Percentiles rank a stretch among this genome's conserved stretches.
Conservation (phyloP, 2,329 filamentous ascomycete genomes). For the Cercospora berteroae region DNA sequence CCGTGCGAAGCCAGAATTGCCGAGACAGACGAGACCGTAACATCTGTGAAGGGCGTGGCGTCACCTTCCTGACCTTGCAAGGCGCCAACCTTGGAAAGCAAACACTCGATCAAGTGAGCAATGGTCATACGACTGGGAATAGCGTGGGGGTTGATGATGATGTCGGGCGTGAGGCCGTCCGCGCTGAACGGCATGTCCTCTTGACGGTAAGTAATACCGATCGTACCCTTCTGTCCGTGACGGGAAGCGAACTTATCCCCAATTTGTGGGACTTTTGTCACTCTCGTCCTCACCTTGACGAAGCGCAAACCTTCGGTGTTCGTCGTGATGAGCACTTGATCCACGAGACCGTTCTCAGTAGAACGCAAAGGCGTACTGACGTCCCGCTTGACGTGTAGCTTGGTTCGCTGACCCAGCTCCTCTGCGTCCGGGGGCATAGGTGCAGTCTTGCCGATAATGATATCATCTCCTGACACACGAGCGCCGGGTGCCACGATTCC, state of each 20-base stretch:
- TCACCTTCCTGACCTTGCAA: constrained; percentile 94
- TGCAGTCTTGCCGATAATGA: constrained; percentile 98
- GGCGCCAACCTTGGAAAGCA: constrained; percentile 92
- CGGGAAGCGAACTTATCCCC: constrained; percentile 99
- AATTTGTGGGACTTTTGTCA: constrained; percentile 97
- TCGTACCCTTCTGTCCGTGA: constrained; percentile 98
- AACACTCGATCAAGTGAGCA: constrained; percentile 98
- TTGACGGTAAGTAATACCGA: constrained; percentile 95
- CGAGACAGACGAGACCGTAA: constrained; percentile 92
- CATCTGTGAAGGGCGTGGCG: constrained; percentile 95
- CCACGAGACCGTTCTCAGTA: constrained; percentile 95
- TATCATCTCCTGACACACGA: constrained; percentile 93
- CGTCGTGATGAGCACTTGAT: constrained; percentile 89
- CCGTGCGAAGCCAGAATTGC: constrained; percentile 81
- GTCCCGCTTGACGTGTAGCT: constrained; percentile 87
- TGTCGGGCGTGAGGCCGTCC: constrained; percentile 86
- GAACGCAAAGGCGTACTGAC: constrained; percentile 91
- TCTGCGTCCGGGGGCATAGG: constrained; percentile 90
- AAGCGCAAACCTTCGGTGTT: constrained; percentile 93
- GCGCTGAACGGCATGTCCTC: constrained; percentile 98
- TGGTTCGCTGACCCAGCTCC: constrained; percentile 88
- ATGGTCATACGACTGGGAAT: constrained; percentile 99
- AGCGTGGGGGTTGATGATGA: constrained; percentile 99
- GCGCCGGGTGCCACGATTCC: constrained; percentile 92
- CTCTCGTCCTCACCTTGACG: constrained; percentile 95